These are phyloP conservation scores for Mycena citricolor DNA, from an alignment of 1,284 basidiomycete species.

Conservation along the genomic window DNA sequence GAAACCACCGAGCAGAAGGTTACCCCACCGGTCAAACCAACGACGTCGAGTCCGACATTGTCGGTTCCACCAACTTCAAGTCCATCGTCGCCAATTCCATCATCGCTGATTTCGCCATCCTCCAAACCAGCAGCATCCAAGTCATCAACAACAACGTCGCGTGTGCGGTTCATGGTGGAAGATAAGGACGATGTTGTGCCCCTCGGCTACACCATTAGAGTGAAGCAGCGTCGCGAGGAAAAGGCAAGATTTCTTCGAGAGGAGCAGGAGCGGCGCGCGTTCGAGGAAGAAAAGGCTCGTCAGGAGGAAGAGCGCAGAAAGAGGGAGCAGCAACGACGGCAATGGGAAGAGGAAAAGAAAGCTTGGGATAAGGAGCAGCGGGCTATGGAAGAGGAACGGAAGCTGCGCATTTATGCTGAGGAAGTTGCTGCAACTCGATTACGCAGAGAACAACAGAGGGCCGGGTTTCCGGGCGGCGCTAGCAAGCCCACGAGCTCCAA, in stretches of 20 bases:
- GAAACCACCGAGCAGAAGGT: no score
- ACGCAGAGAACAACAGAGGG: conserved; percentile 57
- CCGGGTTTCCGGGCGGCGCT: conserved; percentile 35
- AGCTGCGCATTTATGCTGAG: conserved; percentile 53
- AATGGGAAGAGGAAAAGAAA: conserved; percentile 55
- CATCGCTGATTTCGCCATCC: no score
- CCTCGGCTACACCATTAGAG: conserved; percentile 63
- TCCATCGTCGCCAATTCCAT: no score
- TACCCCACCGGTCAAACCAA: no score
- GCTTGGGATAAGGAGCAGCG: conserved; percentile 57
- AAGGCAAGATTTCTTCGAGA: conserved; percentile 66
- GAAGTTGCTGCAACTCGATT: conserved; percentile 60
- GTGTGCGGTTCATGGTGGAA: conserved; percentile 68
- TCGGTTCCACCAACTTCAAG: no score
- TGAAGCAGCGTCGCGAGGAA: conserved; percentile 68
- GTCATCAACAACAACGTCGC: conserved; percentile 50
- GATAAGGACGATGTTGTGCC: conserved; percentile 68
- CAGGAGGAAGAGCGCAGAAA: conserved; percentile 49
- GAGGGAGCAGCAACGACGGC: conserved; percentile 46
- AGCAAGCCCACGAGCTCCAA: conserved; percentile 25
- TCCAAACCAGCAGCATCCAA: no score
- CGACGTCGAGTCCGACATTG: no score
- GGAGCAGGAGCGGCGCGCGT: conserved; percentile 53
- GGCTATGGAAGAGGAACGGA: conserved; percentile 55
- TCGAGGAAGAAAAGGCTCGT: conserved; percentile 36